Conservation (phyloP, 225 moss, liverwort and hornwort genomes). For the Bryoerythrophyllum caledonicum region DNA sequence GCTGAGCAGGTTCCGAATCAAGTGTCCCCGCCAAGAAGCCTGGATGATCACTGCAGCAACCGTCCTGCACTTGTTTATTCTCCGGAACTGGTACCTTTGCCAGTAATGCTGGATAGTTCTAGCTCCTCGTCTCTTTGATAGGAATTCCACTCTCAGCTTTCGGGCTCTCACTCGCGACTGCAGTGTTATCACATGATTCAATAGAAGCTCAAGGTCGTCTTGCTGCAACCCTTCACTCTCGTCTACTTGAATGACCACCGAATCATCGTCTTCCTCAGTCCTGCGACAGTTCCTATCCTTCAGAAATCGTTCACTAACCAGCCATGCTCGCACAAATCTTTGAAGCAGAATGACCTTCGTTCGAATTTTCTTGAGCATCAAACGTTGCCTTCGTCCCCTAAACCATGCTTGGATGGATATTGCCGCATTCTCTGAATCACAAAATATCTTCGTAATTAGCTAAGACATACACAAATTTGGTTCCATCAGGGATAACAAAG, state of each 20-base stretch:
- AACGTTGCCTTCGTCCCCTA: constrained; percentile 36
- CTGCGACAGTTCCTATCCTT: constrained; percentile 6
- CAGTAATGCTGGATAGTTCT: constrained; percentile 40
- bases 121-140: constrained; percentile 30
- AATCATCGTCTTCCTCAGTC: constrained; percentile 31
- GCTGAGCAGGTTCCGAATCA: constrained; percentile 23
- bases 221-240: constrained; percentile 24
- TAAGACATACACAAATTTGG: background rate
- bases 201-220: constrained; percentile 21
- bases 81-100: constrained; percentile 23
- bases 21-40: constrained; percentile 33
- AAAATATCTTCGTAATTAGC: background rate
- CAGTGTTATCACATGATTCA: constrained; percentile 24
- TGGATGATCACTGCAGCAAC: constrained; percentile 31
- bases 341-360: constrained; percentile 35
- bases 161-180: constrained; percentile 34
- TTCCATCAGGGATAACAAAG: background rate
- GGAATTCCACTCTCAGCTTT: constrained; percentile 27
- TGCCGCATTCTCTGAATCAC: constrained; percentile 42
- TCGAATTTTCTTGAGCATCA: constrained; percentile 24
- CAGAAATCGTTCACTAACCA: constrained; percentile 9
- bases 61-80: constrained; percentile 19
- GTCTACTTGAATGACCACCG: constrained; percentile 30
- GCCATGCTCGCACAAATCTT: constrained; percentile 35
- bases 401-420: constrained; percentile 53